Evolutionary conservation across 108 stramenopile species (phyloP).

Genomic region (Skeletonema menzelii): DNA sequence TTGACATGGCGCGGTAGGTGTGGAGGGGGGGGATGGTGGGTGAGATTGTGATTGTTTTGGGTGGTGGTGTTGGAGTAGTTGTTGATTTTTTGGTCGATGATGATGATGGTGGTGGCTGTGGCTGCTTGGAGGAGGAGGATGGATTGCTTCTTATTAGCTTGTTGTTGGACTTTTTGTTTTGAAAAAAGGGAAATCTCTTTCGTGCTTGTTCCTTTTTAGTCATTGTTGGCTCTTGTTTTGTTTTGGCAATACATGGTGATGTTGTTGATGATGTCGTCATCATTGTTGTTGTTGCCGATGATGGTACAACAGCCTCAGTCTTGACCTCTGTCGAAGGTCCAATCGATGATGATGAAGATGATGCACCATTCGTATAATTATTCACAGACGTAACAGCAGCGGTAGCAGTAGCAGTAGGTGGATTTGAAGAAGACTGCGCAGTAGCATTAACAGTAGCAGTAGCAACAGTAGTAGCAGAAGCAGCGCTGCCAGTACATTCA

Average conservation of each 20-base stretch:
- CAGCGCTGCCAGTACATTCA: not conserved
- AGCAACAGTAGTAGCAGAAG: too few relatives aligned
- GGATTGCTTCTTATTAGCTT: too few relatives aligned
- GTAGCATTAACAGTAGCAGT: too few relatives aligned
- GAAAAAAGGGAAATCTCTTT: not conserved
- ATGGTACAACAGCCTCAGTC: not conserved
- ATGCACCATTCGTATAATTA: not conserved
- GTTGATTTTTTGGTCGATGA: not conserved
- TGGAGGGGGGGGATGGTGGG: conserved; percentile 22
- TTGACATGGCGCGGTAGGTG: conserved; percentile 64
- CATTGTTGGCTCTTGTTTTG: not conserved
- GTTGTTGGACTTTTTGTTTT: not conserved
- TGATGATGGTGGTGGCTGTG: too few relatives aligned
- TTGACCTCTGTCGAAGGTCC: not conserved
- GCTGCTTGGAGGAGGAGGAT: too few relatives aligned
- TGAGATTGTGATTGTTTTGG: conserved; percentile 28
- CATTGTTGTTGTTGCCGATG: not conserved
- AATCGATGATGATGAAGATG: too few relatives aligned
- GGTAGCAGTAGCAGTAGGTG: too few relatives aligned
- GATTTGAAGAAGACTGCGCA: not conserved
- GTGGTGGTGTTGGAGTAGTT: not conserved
- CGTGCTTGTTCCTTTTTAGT: not conserved
- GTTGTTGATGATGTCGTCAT: not conserved
- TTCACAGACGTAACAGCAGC: too few relatives aligned
- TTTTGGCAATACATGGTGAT: not conserved